phyloP scores from a whole-genome alignment of 352 stramenopile genomes.

The Nothophytophthora sp. region DNA sequence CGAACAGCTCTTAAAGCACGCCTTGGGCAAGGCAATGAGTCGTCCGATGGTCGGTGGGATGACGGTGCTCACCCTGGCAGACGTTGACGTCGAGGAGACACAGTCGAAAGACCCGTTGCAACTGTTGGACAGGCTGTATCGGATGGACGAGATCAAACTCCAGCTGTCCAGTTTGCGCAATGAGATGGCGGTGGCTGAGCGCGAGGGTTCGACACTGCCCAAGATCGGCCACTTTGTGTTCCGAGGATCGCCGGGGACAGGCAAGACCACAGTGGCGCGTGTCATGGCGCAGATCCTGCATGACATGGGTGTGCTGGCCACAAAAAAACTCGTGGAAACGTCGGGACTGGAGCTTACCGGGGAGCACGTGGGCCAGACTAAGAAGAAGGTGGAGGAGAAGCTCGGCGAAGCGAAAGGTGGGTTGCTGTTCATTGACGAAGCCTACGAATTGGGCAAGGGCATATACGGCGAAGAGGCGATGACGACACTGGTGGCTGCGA shows the following conservation, averaged over 20 bases:
- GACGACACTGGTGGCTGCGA: slow-evolving; percentile 87
- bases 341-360: slow-evolving; percentile 88
- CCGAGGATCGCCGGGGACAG: slow-evolving; percentile 84
- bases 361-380: slow-evolving; percentile 88
- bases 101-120: slow-evolving; percentile 42
- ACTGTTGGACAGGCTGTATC: slow-evolving; percentile 52
- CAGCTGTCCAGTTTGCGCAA: slow-evolving; percentile 58
- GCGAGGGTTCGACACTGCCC: slow-evolving; percentile 58
- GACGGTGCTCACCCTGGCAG: slow-evolving; percentile 46
- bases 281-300: slow-evolving; percentile 94
- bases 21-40: slow-evolving; percentile 60
- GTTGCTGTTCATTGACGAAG: slow-evolving; percentile 94
- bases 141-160: slow-evolving; percentile 61
- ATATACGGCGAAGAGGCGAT: slow-evolving; percentile 86
- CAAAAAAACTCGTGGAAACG: slow-evolving; percentile 91
- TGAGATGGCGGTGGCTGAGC: slow-evolving; percentile 61
- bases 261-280: slow-evolving; percentile 91
- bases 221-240: slow-evolving; percentile 88
- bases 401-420: slow-evolving; percentile 89
- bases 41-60: slow-evolving; percentile 39
- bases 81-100: slow-evolving; percentile 41
- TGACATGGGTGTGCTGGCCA: slow-evolving; percentile 89
- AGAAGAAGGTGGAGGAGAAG: slow-evolving; percentile 88
- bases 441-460: slow-evolving; percentile 89
- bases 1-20: slow-evolving; percentile 78